Base-by-base conservation (phyloP, 2,329 filamentous ascomycete genomes). In the Stemphylium vesicarium region DNA sequence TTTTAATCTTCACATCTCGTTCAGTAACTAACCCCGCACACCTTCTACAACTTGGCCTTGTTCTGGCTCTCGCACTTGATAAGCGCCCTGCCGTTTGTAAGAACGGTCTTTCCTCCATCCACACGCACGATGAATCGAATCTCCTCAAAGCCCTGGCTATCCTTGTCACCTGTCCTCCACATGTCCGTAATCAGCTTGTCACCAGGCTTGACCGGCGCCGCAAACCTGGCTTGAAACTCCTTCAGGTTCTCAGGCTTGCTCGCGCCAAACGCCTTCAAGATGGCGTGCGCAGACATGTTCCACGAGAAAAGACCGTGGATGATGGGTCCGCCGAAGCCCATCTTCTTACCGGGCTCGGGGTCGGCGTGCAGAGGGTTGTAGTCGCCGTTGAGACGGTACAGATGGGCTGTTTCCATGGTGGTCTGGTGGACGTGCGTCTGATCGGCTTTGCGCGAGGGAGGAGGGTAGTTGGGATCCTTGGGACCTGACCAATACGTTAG, bases 301-400 rank as follows among this genome's bases (percentile, higher is more conserved):
- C 90, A 96, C 65, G 87, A 91, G 79, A 88, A 96, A 40, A 96
- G 81, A 16, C 93, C 93, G 78, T 96, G 92, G 74, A 96, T 90
- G 75, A 96, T 96, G 65, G 86, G 82, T 31, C 92, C 92, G 24
- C 91, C 91, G 65, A 96, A 96, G 56, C 93, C 92, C 91, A 96
- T 96, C 79, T 92, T 89, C 77, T 85, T 79, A 57, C 92, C 92
- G 0, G 92, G 91, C 77, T 92, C 90, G 11, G 92, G 92, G 15
- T 90, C 90, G 6, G 91, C 92, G 74, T 96, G 92, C 32, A 96
- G 86, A 24, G 92, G 93, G 80, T 96, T 96, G 79, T 96, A 96
- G 79, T 96, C 93, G 63, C 92, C 92, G 68, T 96, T 96, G 45
- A 96, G 84, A 60, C 91, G 85, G 60, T 72, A 69, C 33, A 70